A percentile compares a stretch with the other conserved stretches of the same genome.
phyloP scores from a whole-genome alignment of 345 rosid genomes.

The Arabis hirsuta region DNA sequence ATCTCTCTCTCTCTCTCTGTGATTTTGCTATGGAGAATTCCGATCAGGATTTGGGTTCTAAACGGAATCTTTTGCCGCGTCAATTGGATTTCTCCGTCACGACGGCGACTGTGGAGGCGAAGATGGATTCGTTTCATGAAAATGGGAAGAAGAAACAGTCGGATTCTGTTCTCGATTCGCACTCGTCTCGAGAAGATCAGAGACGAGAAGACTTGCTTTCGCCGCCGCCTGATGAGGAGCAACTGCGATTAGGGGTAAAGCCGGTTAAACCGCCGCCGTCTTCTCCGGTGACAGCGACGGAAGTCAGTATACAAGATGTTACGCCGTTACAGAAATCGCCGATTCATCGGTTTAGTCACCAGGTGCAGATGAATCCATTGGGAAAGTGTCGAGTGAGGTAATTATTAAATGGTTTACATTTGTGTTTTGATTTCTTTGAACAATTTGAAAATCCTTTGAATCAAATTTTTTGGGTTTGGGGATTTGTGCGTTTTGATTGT shows the following conservation, averaged over 20 bases:
- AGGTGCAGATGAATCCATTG: slow-evolving; percentile 48
- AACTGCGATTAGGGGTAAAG: slow-evolving; percentile 29
- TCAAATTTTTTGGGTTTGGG: background rate
- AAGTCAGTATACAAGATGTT: slow-evolving; percentile 33
- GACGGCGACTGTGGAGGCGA: slow-evolving; percentile 39
- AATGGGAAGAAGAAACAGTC: slow-evolving; percentile 35
- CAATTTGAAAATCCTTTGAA: background rate
- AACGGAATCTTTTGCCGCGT: slow-evolving; percentile 53
- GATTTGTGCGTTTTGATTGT: background rate
- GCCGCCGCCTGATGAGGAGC: slow-evolving; percentile 17
- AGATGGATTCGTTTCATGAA: slow-evolving; percentile 41
- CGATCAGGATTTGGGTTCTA: slow-evolving; percentile 50
- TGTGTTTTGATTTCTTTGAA: too few relatives aligned
- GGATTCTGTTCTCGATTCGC: slow-evolving; percentile 31
- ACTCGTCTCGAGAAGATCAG: slow-evolving; percentile 27
- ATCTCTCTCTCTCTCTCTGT: background rate
- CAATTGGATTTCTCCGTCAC: slow-evolving; percentile 60
- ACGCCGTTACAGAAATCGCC: slow-evolving; percentile 42
- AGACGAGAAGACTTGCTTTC: slow-evolving; percentile 26
- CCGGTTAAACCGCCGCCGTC: slow-evolving; percentile 26
- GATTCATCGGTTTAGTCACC: slow-evolving; percentile 47
- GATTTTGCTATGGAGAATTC: slow-evolving; percentile 47
- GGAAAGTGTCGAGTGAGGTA: slow-evolving; percentile 46
- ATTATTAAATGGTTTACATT: background rate
- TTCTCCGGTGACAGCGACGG: slow-evolving; percentile 32